A percentile compares a stretch with the other conserved stretches of the same genome.
Conservation (phyloP, 1,284 basidiomycete species). For the Lentinula novae-zelandiae region DNA sequence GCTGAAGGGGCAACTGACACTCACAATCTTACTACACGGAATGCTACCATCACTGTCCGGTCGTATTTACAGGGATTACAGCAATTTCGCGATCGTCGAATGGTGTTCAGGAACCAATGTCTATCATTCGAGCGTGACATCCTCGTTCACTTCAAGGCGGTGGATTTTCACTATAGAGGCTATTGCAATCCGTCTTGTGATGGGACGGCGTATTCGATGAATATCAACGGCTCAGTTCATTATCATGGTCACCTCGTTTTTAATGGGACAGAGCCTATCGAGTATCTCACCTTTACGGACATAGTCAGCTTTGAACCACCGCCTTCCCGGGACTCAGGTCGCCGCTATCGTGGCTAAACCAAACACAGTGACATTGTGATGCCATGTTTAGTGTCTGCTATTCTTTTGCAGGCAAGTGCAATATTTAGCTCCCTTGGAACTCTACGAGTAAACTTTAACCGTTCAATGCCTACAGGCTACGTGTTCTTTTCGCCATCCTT, state of each 20-base stretch:
- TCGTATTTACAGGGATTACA: neutral
- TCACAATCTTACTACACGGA: no score
- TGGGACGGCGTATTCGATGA: neutral
- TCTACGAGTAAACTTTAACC: no score
- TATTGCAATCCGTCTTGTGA: neutral
- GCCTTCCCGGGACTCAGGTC: neutral
- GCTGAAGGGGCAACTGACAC: neutral
- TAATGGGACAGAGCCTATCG: neutral
- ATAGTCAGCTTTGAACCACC: neutral
- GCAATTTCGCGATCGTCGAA: neutral
- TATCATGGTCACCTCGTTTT: neutral
- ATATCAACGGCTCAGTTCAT: neutral
- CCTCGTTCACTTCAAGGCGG: neutral
- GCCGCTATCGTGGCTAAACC: no score
- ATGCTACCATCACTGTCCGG: neutral
- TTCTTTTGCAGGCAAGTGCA: no score
- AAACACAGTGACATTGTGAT: no score
- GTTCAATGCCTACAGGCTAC: no score
- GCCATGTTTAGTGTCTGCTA: no score
- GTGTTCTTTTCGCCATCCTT: no score
- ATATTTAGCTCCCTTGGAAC: no score
- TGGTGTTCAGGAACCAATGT: neutral
- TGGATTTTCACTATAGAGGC: neutral
- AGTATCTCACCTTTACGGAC: neutral
- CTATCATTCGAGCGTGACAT: neutral